Evolutionary conservation across 2,329 filamentous ascomycete genomes (phyloP).

Genomic region (Coniochaeta prunicola): DNA sequence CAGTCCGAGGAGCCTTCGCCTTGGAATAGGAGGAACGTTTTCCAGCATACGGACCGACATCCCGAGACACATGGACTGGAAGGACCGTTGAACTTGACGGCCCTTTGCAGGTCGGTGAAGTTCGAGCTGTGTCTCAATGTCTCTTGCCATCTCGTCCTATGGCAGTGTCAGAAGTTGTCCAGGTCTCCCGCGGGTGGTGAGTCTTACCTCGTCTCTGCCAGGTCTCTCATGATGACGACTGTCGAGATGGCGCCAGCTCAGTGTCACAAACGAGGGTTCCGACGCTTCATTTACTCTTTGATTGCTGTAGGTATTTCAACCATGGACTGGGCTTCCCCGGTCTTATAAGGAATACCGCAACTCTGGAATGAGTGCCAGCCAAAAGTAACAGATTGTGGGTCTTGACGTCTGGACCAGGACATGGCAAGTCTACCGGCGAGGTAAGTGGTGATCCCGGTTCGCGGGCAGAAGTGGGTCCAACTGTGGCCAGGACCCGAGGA

Average conservation of each 20-base stretch:
- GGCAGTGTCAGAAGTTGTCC: neutral
- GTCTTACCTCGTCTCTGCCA: conserved; percentile 44
- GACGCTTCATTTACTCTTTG: neutral
- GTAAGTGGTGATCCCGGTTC: neutral
- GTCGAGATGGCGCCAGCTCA: neutral
- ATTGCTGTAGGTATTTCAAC: neutral
- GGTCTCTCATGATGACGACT: conserved; percentile 36
- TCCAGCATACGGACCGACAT: conserved; percentile 86
- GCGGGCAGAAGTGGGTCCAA: neutral
- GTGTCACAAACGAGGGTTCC: neutral
- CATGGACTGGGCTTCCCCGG: neutral
- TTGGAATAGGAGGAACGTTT: conserved; percentile 77
- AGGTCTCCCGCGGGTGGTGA: neutral
- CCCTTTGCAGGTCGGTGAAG: conserved; percentile 54
- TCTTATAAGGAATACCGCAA: neutral
- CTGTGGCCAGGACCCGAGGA: neutral
- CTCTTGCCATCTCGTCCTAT: conserved; percentile 60
- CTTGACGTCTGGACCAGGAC: neutral
- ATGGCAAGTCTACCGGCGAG: neutral
- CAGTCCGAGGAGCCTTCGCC: conserved; percentile 59
- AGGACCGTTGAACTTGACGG: conserved; percentile 53
- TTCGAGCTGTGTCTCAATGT: conserved; percentile 51
- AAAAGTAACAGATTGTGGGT: neutral
- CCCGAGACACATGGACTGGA: conserved; percentile 61
- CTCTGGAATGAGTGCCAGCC: neutral